Base-by-base conservation (phyloP, 768 basidiomycete genomes). In the Leccinum imitatum region DNA sequence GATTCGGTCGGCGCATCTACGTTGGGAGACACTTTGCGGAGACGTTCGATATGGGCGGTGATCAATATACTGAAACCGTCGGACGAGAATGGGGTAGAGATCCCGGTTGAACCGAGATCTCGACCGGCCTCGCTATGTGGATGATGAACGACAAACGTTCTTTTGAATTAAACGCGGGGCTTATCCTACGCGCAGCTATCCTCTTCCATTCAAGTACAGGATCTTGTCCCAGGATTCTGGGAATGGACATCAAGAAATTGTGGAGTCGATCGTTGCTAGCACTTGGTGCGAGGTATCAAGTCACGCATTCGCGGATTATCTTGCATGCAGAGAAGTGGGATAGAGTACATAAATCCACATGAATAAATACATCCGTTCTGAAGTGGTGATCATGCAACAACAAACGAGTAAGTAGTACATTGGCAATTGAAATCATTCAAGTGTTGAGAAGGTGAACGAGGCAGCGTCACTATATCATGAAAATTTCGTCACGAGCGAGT, bases 1-100 rank as follows among this genome's bases (percentile, higher is more conserved):
- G 68, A 30, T 68, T 68, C 30, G 69, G 69, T 37, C 59, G 69
- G 27, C 65, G 66, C 21, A 59, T 63, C 17, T 70, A 64, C 33
- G 50, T 56, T 6, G 66, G 63, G 14, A 47, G 63, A 25, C 41
- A 67, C 39, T 57, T 64, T 41, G 59, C 57, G 4, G 57, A 64
- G 30, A 19, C 50, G 19, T 17, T 61, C 65, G 1, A 6, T 60
- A 10, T 61, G 58, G 47, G 1, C 3, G 11, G 33, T 37, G 15
- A 35, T 53, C 35, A 53, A 37, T 21, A 23, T 37, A 37, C 33
- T 53, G 33, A 37, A 37, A 4, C 50, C 17, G 6, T 10, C n/a
- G 25, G 19, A 52, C n/a, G 51, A 52, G n/a, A 52, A 8, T 14
- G 1, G 21, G 21, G 47, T 39, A 8, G 55, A 50, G 5, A 47